phyloP scores from a whole-genome alignment of 495 filamentous ascomycete genomes.

The Penicillium atrosanguineum region DNA sequence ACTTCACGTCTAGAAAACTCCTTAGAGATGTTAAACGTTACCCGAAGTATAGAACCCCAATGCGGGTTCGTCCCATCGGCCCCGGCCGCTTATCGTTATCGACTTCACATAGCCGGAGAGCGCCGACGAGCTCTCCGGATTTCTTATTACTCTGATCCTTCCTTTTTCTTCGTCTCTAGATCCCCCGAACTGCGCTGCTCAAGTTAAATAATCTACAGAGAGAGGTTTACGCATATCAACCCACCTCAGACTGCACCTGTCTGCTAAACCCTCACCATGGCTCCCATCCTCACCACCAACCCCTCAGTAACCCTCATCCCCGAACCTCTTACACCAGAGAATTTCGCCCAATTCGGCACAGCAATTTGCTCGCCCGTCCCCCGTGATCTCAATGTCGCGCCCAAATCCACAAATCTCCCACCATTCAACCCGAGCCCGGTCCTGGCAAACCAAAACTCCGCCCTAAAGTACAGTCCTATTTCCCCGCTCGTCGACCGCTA shows the following conservation, averaged over 20 bases:
- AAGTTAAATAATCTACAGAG: background rate
- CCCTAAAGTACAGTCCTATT: constrained; percentile 80
- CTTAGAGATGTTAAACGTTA: background rate
- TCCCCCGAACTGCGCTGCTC: no score
- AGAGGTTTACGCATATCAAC: background rate
- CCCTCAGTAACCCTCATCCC: constrained; percentile 41
- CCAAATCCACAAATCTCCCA: constrained; percentile 37
- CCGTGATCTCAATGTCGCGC: constrained; percentile 48
- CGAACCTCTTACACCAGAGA: constrained; percentile 57
- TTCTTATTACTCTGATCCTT: background rate
- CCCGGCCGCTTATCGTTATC: constrained; percentile 10
- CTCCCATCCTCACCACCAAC: constrained; percentile 32
- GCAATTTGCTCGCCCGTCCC: constrained; percentile 71
- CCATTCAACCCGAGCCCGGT: constrained; percentile 38
- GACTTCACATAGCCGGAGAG: background rate
- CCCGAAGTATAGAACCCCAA: background rate
- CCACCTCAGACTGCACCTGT: background rate
- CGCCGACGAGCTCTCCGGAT: constrained; percentile 3
- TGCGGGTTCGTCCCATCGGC: background rate
- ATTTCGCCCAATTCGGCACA: constrained; percentile 80
- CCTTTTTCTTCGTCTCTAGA: no score
- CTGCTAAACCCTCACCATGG: constrained; percentile 12
- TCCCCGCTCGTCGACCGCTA: constrained; percentile 70
- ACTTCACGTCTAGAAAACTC: no score
- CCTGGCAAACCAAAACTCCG: constrained; percentile 80